These are phyloP conservation scores for Trichoderma reesei DNA, from an alignment of 495 filamentous ascomycete genomes.

Conservation along the genomic window DNA sequence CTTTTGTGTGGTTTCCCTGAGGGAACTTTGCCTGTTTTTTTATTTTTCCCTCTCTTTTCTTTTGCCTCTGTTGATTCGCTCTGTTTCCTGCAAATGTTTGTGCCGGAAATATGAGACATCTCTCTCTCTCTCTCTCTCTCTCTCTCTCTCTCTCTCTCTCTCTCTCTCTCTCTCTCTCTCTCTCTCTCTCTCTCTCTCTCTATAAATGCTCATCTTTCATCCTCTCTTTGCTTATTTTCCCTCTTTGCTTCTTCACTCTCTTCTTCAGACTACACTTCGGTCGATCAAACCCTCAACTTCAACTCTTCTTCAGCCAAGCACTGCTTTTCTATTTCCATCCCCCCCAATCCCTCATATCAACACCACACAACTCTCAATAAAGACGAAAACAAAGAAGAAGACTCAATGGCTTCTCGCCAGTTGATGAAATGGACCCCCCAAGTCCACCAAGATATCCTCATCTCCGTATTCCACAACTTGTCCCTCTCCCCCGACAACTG, in stretches of 20 bases:
- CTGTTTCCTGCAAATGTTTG: background rate
- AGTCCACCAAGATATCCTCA: constrained; percentile 18
- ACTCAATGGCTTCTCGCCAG: background rate
- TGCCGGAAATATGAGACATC: no score
- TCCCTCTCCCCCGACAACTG: constrained; percentile 4
- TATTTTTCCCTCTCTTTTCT: no score
- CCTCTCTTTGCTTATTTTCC: no score
- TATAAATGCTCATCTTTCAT: no score
- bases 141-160: no score
- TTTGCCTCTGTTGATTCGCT: background rate
- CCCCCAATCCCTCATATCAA: background rate
- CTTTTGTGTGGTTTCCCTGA: background rate
- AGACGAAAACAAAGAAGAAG: no score
- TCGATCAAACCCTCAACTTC: background rate
- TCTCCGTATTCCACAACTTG: constrained; percentile 9
- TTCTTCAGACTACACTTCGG: background rate
- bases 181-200: no score
- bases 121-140: no score
- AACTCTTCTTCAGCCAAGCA: background rate
- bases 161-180: no score
- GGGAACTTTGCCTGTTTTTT: background rate
- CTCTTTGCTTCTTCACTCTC: background rate
- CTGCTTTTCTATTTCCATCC: background rate
- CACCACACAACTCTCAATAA: no score
- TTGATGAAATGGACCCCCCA: constrained; percentile 14